A percentile compares a stretch with the other conserved stretches of the same genome.
Conservation (phyloP, 2,329 filamentous ascomycete genomes). For the Pseudocercospora musae region DNA sequence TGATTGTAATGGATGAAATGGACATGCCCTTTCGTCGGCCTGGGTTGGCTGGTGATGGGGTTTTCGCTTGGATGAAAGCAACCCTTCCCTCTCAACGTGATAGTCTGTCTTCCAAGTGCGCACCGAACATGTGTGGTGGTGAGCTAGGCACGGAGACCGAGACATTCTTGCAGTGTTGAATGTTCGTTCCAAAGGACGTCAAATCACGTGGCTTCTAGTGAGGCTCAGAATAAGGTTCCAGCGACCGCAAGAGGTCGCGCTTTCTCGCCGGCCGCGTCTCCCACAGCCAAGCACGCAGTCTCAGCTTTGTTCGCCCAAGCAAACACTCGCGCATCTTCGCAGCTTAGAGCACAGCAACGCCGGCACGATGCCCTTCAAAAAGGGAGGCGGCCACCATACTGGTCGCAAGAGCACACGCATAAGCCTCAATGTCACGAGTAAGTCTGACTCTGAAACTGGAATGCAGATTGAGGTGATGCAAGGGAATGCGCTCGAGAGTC, state of each 20-base stretch:
- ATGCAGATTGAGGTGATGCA: neutral
- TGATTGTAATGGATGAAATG: neutral
- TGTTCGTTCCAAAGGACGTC: neutral
- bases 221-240: neutral
- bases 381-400: slow-evolving; percentile 25
- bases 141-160: neutral
- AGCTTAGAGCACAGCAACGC: neutral
- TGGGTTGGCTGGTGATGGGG: neutral
- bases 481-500: neutral
- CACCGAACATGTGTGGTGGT: no score
- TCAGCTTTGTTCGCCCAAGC: neutral
- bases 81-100: neutral
- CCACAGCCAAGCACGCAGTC: neutral
- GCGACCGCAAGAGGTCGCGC: neutral
- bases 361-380: slow-evolving; percentile 29
- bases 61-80: neutral
- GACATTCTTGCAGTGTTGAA: neutral
- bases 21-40: neutral
- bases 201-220: neutral
- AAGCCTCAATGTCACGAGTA: slow-evolving; percentile 21
- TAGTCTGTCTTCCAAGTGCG: no score
- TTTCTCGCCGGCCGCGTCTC: neutral
- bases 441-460: neutral
- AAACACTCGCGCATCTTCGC: neutral
- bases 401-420: slow-evolving; percentile 25